Evolutionary conservation across 2,329 filamentous ascomycete genomes (phyloP).

Genomic region (Tolypocladium amazonense): DNA sequence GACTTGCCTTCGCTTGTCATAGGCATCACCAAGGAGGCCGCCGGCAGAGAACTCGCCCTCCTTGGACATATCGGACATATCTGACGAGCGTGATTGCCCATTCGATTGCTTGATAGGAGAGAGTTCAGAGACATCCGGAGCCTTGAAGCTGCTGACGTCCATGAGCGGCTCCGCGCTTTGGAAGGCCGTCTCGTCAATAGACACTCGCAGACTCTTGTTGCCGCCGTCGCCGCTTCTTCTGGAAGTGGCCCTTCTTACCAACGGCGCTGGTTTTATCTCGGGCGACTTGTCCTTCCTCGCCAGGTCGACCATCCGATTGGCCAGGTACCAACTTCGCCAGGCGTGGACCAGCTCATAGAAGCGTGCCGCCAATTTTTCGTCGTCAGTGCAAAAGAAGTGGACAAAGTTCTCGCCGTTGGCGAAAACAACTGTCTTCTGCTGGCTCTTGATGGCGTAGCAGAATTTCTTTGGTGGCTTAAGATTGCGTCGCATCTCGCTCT

Average conservation of each 20-base stretch:
- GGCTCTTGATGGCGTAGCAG: slow-evolving; percentile 84
- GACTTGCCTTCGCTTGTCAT: slow-evolving; percentile 34
- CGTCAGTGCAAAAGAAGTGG: slow-evolving; percentile 82
- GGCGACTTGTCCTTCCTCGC: slow-evolving; percentile 23
- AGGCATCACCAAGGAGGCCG: slow-evolving; percentile 40
- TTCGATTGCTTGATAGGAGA: neutral
- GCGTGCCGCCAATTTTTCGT: slow-evolving; percentile 50
- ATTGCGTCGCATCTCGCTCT: slow-evolving; percentile 54
- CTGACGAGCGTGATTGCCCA: neutral
- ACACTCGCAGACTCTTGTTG: slow-evolving; percentile 30
- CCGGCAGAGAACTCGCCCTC: slow-evolving; percentile 35
- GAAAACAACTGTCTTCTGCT: slow-evolving; percentile 80
- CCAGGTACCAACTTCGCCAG: slow-evolving; percentile 90
- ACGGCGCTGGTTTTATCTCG: slow-evolving; percentile 3
- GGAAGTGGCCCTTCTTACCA: neutral
- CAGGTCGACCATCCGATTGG: slow-evolving; percentile 52
- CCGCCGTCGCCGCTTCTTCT: slow-evolving; percentile 2
- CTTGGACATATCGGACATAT: neutral
- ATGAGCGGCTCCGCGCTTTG: slow-evolving; percentile 4
- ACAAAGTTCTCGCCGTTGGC: slow-evolving; percentile 75
- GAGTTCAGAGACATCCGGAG: slow-evolving; percentile 1
- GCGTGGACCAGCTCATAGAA: slow-evolving; percentile 64
- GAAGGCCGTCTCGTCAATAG: slow-evolving; percentile 1
- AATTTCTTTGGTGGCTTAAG: slow-evolving; percentile 76
- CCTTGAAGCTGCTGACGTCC: slow-evolving; percentile 8